Conservation (phyloP, 1,284 basidiomycete species). For the Exobasidium rhododendri region DNA sequence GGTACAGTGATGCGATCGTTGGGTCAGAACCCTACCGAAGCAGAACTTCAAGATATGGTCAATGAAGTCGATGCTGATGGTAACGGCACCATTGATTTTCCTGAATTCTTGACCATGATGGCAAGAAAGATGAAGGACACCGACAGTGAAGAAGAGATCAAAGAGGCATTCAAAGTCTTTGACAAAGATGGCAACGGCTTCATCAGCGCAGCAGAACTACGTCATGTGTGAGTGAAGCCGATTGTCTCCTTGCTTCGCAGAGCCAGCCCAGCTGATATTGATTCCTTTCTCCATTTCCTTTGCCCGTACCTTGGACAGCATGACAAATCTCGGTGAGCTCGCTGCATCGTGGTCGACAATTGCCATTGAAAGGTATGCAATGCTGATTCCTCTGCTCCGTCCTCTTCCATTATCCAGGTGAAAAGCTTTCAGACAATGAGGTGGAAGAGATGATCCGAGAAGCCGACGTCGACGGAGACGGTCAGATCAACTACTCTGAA, state of each 20-base stretch:
- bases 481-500: constrained; percentile 66
- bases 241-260: background rate
- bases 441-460: constrained; percentile 99
- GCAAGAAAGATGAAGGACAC: constrained; percentile 92
- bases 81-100: constrained; percentile 90
- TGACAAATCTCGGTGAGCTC: constrained; percentile 49
- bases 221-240: constrained; percentile 47
- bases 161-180: constrained; percentile 68
- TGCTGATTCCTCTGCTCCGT: too few species aligned
- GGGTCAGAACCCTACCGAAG: constrained; percentile 93
- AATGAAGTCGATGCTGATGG: constrained; percentile 61
- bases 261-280: constrained; percentile 1
- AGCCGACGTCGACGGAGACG: constrained; percentile 92
- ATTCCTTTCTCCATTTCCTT: constrained; percentile 9
- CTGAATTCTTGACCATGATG: constrained; percentile 91
- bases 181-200: constrained; percentile 67
- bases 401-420: constrained; percentile 54
- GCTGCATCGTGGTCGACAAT: too few species aligned
- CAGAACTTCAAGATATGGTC: constrained; percentile 90
- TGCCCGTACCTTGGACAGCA: too few species aligned
- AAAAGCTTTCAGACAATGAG: constrained; percentile 87
- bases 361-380: too few species aligned
- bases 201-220: constrained; percentile 67
- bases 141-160: constrained; percentile 70
- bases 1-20: constrained; percentile 96